Evolutionary conservation across 306 rosid species (phyloP).

Genomic region (Acacia confusa): DNA sequence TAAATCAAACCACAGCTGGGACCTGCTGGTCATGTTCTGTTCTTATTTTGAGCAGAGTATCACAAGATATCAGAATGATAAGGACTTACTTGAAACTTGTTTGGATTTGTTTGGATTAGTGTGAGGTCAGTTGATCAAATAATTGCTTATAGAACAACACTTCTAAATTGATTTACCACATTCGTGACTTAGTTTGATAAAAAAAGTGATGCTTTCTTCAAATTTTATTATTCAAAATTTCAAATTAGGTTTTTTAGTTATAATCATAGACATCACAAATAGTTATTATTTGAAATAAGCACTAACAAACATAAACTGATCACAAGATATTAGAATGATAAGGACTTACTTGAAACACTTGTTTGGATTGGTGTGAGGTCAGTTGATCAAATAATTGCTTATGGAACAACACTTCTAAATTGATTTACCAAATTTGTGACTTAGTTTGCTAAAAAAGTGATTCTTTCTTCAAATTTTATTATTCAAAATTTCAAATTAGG

Average conservation of each 20-base stretch:
- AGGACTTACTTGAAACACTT: too few relatives aligned
- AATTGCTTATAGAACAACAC: slow-evolving; percentile 13
- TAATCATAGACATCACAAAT: background rate
- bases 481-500: background rate
- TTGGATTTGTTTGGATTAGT: slow-evolving; percentile 99
- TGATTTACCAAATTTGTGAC: slow-evolving; percentile 15
- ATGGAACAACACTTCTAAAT: background rate
- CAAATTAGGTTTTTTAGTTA: background rate
- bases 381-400: slow-evolving; percentile 38
- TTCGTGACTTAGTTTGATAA: slow-evolving; percentile 1
- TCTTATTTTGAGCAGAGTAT: slow-evolving; percentile 85
- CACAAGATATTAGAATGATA: too few relatives aligned
- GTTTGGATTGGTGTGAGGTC: slow-evolving; percentile 99
- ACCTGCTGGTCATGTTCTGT: slow-evolving; percentile 86
- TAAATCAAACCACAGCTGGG: slow-evolving; percentile 70
- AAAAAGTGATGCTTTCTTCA: background rate
- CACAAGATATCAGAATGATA: slow-evolving; percentile 62
- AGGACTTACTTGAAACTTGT: slow-evolving; percentile 56
- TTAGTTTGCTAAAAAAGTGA: background rate
- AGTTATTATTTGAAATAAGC: slow-evolving; percentile 20
- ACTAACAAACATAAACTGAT: background rate
- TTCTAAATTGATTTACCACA: slow-evolving; percentile 1
- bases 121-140: slow-evolving; percentile 71
- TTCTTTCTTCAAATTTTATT: background rate
- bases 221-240: background rate